Evolutionary conservation across 495 filamentous ascomycete species (phyloP).

Genomic region (Podospora didyma): DNA sequence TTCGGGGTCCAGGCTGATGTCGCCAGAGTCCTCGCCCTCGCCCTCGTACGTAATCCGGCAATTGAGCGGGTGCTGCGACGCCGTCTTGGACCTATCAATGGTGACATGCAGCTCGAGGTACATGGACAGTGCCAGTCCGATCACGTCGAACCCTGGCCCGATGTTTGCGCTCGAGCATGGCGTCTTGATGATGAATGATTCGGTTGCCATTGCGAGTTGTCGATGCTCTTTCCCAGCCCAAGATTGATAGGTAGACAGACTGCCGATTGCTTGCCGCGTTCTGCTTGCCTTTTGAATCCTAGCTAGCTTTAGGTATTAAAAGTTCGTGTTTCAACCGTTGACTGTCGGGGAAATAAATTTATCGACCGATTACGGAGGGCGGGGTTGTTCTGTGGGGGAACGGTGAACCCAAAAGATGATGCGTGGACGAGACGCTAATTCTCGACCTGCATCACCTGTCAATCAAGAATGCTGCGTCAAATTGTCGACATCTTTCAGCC

Average conservation of each 20-base stretch:
- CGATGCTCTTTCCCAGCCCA: neutral
- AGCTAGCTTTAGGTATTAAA: neutral
- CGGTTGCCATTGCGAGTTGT: conserved; percentile 21
- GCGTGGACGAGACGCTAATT: no score
- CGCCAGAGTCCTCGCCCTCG: conserved; percentile 63
- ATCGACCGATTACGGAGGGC: conserved; percentile 19
- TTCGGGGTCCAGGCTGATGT: conserved; percentile 73
- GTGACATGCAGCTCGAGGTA: conserved; percentile 81
- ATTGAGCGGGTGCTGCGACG: conserved; percentile 65
- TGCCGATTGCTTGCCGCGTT: neutral
- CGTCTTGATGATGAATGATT: conserved; percentile 58
- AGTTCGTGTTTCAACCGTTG: no score
- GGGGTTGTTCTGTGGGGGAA: conserved; percentile 1
- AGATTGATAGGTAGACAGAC: neutral
- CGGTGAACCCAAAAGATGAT: no score
- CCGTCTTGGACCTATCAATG: conserved; percentile 49
- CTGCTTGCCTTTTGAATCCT: no score
- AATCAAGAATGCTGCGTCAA: no score
- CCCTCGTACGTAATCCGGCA: conserved; percentile 89
- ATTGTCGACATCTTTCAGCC: no score
- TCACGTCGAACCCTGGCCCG: conserved; percentile 94
- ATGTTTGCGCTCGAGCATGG: conserved; percentile 96
- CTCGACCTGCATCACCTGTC: no score
- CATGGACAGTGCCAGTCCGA: conserved; percentile 87
- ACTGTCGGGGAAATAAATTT: neutral